phyloP scores from a whole-genome alignment of 495 filamentous ascomycete species.

The Schizothecium vesticola region DNA sequence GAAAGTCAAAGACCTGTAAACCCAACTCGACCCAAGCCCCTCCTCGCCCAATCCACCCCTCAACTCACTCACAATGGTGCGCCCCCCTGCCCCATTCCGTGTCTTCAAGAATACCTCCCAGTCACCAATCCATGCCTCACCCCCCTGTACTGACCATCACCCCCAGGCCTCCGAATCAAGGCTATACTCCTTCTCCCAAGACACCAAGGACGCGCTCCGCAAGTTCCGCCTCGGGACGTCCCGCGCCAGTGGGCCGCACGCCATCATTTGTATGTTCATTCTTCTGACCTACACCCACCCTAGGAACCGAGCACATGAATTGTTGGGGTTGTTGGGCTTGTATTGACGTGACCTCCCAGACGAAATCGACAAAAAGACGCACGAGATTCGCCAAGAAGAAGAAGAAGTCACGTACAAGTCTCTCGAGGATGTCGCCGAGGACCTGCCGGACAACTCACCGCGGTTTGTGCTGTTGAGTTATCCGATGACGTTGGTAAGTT shows the following conservation, averaged over 20 bases:
- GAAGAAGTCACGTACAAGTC: constrained; percentile 66
- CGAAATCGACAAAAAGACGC: constrained; percentile 75
- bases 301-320: too few species aligned
- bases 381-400: constrained; percentile 80
- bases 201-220: constrained; percentile 77
- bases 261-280: constrained; percentile 79
- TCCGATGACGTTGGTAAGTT: constrained; percentile 70
- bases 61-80: background rate
- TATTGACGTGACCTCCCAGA: constrained; percentile 39
- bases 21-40: too few species aligned
- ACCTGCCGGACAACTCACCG: constrained; percentile 87
- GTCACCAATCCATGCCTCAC: background rate
- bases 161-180: constrained; percentile 71
- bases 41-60: too few species aligned
- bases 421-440: constrained; percentile 73
- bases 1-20: background rate
- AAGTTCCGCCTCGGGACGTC: constrained; percentile 93
- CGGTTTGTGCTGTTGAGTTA: constrained; percentile 87
- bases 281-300: background rate
- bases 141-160: background rate
- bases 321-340: too few species aligned
- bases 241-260: constrained; percentile 79
- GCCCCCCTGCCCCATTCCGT: too few species aligned
- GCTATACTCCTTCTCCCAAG: constrained; percentile 86
- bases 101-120: background rate